Evolutionary conservation across 1,284 basidiomycete genomes (phyloP).

Genomic region (Cryptococcus floricola): DNA sequence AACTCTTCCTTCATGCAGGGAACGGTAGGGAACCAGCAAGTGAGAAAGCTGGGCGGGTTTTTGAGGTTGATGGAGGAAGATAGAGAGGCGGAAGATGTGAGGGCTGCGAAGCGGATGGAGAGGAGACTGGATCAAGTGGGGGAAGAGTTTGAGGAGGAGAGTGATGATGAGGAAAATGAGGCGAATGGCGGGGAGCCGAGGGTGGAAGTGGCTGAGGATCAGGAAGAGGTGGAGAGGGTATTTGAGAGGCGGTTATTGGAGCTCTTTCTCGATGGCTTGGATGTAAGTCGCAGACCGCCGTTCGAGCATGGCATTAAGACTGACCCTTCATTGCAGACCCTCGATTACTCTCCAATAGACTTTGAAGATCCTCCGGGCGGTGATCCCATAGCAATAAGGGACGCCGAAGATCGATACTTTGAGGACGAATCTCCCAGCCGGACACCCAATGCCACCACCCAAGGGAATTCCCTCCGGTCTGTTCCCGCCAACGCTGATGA

Average conservation of each 20-base stretch:
- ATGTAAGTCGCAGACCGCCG: slow-evolving; percentile 32
- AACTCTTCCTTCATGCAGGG: neutral
- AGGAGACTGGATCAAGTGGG: slow-evolving; percentile 29
- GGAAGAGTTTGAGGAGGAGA: slow-evolving; percentile 43
- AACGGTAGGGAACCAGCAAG: slow-evolving; percentile 20
- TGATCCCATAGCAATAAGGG: slow-evolving; percentile 36
- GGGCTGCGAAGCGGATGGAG: slow-evolving; percentile 34
- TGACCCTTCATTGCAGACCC: slow-evolving; percentile 26
- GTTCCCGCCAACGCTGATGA: neutral
- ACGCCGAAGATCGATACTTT: slow-evolving; percentile 45
- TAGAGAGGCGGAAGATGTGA: slow-evolving; percentile 35
- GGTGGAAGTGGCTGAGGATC: slow-evolving; percentile 20
- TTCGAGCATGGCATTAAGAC: neutral
- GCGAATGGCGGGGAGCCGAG: neutral
- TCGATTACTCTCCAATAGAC: slow-evolving; percentile 43
- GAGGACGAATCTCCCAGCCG: slow-evolving; percentile 42
- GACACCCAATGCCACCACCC: slow-evolving; percentile 15
- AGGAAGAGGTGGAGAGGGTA: slow-evolving; percentile 26
- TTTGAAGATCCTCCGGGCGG: slow-evolving; percentile 34
- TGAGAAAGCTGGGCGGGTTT: slow-evolving; percentile 43
- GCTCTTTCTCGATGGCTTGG: slow-evolving; percentile 47
- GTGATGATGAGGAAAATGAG: slow-evolving; percentile 28
- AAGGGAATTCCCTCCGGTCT: slow-evolving; percentile 3
- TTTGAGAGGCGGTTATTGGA: slow-evolving; percentile 45
- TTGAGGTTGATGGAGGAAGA: slow-evolving; percentile 44